phyloP scores from a whole-genome alignment of 2,329 filamentous ascomycete genomes.

The Gaeumannomyces sp. region DNA sequence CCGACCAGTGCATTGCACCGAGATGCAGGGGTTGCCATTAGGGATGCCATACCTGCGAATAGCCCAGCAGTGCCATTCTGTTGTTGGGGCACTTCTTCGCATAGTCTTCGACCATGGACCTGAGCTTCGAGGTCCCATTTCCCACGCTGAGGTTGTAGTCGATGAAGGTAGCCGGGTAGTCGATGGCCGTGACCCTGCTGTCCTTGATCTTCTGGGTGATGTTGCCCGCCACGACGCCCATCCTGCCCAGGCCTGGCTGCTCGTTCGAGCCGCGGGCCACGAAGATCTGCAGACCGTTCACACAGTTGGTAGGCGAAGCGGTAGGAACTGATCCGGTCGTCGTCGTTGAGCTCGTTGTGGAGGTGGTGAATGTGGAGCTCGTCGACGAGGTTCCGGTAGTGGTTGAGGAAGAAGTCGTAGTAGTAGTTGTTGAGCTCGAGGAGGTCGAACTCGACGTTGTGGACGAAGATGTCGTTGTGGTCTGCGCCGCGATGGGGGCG shows the following conservation, averaged over 20 bases:
- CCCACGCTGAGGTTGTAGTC: slow-evolving; percentile 17
- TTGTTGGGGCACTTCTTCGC: slow-evolving; percentile 16
- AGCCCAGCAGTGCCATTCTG: slow-evolving; percentile 22
- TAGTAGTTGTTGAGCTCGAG: background rate
- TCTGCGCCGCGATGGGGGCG: background rate
- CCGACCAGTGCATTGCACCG: too few species aligned
- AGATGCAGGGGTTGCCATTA: too few species aligned
- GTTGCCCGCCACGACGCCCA: slow-evolving; percentile 20
- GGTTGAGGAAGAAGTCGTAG: background rate
- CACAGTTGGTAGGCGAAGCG: slow-evolving; percentile 9
- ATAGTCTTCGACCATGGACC: slow-evolving; percentile 15
- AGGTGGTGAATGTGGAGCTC: background rate
- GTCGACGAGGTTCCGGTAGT: background rate
- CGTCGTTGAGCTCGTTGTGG: background rate
- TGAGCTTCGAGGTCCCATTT: slow-evolving; percentile 16
- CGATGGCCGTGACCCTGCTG: slow-evolving; percentile 17
- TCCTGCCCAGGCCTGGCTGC: slow-evolving; percentile 16
- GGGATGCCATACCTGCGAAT: slow-evolving; percentile 14
- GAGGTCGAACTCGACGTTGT: too few species aligned
- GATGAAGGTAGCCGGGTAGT: slow-evolving; percentile 21
- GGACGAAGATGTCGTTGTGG: background rate
- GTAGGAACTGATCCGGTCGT: background rate
- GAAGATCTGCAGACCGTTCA: slow-evolving; percentile 20
- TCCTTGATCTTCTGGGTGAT: slow-evolving; percentile 17
- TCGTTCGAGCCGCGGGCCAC: slow-evolving; percentile 20